Percentiles rank a stretch among this genome's conserved stretches.
phyloP scores from a whole-genome alignment of 805 yeast species.

The Metschnikowia dekortorum region DNA sequence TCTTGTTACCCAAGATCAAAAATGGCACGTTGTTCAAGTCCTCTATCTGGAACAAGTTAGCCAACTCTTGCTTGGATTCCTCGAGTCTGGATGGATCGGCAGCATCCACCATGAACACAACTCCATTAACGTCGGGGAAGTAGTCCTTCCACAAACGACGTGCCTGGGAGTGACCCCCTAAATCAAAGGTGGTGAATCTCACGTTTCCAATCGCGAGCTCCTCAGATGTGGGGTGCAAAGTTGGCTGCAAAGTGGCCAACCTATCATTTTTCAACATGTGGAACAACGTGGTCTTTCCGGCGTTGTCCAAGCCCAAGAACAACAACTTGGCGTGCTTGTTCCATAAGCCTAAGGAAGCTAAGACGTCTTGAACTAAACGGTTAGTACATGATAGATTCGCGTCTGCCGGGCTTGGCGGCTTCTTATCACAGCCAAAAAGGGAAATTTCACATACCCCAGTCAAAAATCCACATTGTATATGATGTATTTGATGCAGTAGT shows the following conservation, averaged over 20 bases:
- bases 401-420: background rate
- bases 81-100: slow-evolving; percentile 95
- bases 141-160: slow-evolving; percentile 99
- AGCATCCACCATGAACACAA: slow-evolving; percentile 93
- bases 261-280: slow-evolving; percentile 77
- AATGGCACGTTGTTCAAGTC: slow-evolving; percentile 89
- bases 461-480: slow-evolving; percentile 31
- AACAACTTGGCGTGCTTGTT: slow-evolving; percentile 46
- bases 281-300: slow-evolving; percentile 44
- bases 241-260: slow-evolving; percentile 95
- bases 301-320: slow-evolving; percentile 45
- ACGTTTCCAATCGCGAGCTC: slow-evolving; percentile 95
- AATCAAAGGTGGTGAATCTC: slow-evolving; percentile 94
- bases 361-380: slow-evolving; percentile 40
- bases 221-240: slow-evolving; percentile 97
- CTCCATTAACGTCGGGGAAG: slow-evolving; percentile 98
- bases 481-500: slow-evolving; percentile 1
- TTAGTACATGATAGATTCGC: slow-evolving; percentile 14
- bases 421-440: background rate
- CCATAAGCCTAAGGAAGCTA: slow-evolving; percentile 45
- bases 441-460: slow-evolving; percentile 31
- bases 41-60: slow-evolving; percentile 86
- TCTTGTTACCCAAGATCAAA: slow-evolving; percentile 92
- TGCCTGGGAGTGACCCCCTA: slow-evolving; percentile 98
- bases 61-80: slow-evolving; percentile 93